Base-by-base conservation (phyloP, 208 protist genomes). In the Acanthamoeba rhysodes region DNA sequence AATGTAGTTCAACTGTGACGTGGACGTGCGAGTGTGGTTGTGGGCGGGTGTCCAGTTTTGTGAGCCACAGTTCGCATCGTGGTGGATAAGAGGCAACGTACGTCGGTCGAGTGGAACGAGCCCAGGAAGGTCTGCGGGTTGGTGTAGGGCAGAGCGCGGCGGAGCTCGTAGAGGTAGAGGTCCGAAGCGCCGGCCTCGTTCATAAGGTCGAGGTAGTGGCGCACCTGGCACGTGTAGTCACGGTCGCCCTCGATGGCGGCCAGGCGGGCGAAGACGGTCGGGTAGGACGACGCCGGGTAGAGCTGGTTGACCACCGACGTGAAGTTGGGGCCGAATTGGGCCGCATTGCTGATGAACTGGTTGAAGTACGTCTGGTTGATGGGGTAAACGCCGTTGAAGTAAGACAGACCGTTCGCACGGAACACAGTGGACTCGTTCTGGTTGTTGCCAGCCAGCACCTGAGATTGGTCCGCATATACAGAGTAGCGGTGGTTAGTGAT, bases 151-250 rank as follows among this genome's bases (percentile, higher is more conserved):
- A 84, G 41, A 41, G 10, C 50, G 45, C 32, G 76, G 45, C 32
- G n/a, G 41, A 84, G 32, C 45, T 84, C 41, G 41, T 84, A 84
- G n/a, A 84, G 10, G 76, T 84, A 84, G 76, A 84, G 24, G 20
- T n/a, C 8, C 41, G 8, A 16, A 22, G 32, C n/a, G 76, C 76
- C 74, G 37, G 76, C 76, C 12, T 45, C 9, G 37, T 5, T 24
- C 76, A 84, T 84, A 24, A 84, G 76, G 29, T 84, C 76, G 4
- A 37, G 10, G 76, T 84, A 84, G 76, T 84, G 76, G 41, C 76
- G 76, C 32, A 84, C 76, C 20, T 84, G 76, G 76, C 76, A 84
- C 9, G 76, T 84, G 76, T 84, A 84, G 76, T 84, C 76, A 45
- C 76, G 76, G 41, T 84, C 76, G 76, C 76, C 76, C 76, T 84